Percentiles rank a stretch among this genome's conserved stretches.
phyloP scores from a whole-genome alignment of 176 grass and related monocot species.

The Echinochloa phyllopogon region DNA sequence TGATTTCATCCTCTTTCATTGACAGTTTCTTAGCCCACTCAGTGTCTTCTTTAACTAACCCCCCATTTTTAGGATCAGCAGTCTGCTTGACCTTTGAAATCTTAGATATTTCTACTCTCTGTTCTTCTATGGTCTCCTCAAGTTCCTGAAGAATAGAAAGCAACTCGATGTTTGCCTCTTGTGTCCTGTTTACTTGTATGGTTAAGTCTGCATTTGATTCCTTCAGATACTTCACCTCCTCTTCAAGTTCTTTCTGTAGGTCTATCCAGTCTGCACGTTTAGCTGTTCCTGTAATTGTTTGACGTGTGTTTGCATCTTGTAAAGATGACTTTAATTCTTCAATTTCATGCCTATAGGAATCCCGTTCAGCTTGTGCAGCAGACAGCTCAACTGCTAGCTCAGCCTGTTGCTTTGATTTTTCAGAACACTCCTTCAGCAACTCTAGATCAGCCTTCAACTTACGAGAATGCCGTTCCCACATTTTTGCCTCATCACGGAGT shows the following conservation, averaged over 20 bases:
- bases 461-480: constrained; percentile 99
- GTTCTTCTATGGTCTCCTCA: constrained; percentile 83
- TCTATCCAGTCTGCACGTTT: constrained; percentile 57
- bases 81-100: constrained; percentile 47
- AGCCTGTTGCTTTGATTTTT: constrained; percentile 82
- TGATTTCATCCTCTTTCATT: constrained; percentile 80
- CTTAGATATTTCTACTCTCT: constrained; percentile 63
- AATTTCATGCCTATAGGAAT: constrained; percentile 81
- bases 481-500: constrained; percentile 94
- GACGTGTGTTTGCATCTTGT: constrained; percentile 46
- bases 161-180: constrained; percentile 90
- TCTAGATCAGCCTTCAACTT: constrained; percentile 97
- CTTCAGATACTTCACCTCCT: constrained; percentile 86
- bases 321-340: constrained; percentile 73
- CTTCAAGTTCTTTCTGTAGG: constrained; percentile 80
- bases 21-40: constrained; percentile 58
- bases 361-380: constrained; percentile 69
- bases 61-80: constrained; percentile 34
- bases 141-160: constrained; percentile 87
- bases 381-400: constrained; percentile 79
- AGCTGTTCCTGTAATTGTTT: constrained; percentile 49
- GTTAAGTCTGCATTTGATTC: constrained; percentile 83
- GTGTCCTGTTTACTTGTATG: constrained; percentile 73
- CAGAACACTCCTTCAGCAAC: constrained; percentile 80
- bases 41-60: constrained; percentile 41